Conservation (phyloP, 129 eudicot species). For the Scalesia atractyloides region DNA sequence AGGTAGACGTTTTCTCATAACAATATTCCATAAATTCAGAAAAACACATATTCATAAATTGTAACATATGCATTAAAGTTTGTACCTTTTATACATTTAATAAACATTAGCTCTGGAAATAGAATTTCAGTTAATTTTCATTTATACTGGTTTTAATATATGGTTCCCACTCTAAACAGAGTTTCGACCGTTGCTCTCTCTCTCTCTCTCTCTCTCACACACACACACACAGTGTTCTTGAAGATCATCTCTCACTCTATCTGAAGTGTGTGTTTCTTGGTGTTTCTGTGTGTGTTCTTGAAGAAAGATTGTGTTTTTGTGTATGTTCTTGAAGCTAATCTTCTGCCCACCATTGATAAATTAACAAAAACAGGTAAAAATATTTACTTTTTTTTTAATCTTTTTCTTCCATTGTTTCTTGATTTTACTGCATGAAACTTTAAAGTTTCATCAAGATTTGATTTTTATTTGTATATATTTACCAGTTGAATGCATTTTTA, state of each 20-base stretch:
- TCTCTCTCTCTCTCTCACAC: conserved; percentile 44
- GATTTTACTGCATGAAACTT: conserved; percentile 19
- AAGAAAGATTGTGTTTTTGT: neutral
- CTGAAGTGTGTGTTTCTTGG: conserved; percentile 23
- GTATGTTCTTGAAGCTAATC: conserved; percentile 15
- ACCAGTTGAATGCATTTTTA: neutral
- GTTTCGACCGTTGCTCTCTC: conserved; percentile 79
- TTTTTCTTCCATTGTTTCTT: neutral
- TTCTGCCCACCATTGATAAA: conserved; percentile 6
- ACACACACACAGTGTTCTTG: conserved; percentile 28
- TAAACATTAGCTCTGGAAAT: neutral
- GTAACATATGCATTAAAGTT: conserved; percentile 15
- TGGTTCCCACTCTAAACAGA: conserved; percentile 28
- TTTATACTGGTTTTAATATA: conserved; percentile 22
- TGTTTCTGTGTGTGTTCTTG: conserved; percentile 20
- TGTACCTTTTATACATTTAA: conserved; percentile 17
- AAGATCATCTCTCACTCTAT: conserved; percentile 39
- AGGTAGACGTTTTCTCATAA: conserved; percentile 3
- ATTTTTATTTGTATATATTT: neutral
- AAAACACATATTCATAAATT: neutral
- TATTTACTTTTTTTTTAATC: conserved; percentile 2
- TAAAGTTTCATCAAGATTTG: neutral
- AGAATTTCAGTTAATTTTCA: conserved; percentile 1
- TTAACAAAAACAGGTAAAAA: conserved; percentile 33
- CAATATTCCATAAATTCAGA: conserved; percentile 15